Conservation (phyloP, 441 rosid species). For the Macaranga tanarius region DNA sequence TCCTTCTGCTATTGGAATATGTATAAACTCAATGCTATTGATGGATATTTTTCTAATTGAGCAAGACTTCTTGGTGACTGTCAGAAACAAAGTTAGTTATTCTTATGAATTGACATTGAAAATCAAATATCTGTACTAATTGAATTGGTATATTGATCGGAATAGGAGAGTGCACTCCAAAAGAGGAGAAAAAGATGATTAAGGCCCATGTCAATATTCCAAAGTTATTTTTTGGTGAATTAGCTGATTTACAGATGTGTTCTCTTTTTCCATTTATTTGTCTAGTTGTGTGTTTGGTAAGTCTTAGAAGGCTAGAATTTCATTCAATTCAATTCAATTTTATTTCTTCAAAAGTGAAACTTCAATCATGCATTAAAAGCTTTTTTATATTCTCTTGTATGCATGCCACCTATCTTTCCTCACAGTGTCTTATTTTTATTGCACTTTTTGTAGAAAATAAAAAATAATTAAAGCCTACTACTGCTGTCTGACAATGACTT, state of each 20-base stretch:
- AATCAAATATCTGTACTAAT: too few species aligned
- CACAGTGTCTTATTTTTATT: neutral
- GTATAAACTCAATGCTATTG: neutral
- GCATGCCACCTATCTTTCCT: neutral
- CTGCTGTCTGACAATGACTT: constrained; percentile 42
- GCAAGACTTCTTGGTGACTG: constrained; percentile 89
- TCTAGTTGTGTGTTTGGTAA: neutral
- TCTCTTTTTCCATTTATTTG: constrained; percentile 6
- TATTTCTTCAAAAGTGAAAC: too few species aligned
- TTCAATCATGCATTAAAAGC: too few species aligned
- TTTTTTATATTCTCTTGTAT: too few species aligned
- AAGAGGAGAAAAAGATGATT: constrained; percentile 56
- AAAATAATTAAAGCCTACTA: constrained; percentile 19
- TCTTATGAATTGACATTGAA: constrained; percentile 76
- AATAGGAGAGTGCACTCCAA: constrained; percentile 74
- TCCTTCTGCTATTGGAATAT: neutral
- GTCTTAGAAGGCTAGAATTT: neutral
- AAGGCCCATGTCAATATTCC: constrained; percentile 68
- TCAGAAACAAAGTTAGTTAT: constrained; percentile 88
- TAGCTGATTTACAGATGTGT: constrained; percentile 77
- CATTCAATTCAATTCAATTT: too few species aligned
- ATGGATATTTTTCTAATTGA: constrained; percentile 15
- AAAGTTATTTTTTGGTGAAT: constrained; percentile 88
- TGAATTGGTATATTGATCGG: constrained; percentile 12
- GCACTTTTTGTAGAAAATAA: constrained; percentile 17